Evolutionary conservation across 2,329 filamentous ascomycete species (phyloP), one percentile per base, ranked within the genome.

Genomic region (Sporothrix schenckii): DNA sequence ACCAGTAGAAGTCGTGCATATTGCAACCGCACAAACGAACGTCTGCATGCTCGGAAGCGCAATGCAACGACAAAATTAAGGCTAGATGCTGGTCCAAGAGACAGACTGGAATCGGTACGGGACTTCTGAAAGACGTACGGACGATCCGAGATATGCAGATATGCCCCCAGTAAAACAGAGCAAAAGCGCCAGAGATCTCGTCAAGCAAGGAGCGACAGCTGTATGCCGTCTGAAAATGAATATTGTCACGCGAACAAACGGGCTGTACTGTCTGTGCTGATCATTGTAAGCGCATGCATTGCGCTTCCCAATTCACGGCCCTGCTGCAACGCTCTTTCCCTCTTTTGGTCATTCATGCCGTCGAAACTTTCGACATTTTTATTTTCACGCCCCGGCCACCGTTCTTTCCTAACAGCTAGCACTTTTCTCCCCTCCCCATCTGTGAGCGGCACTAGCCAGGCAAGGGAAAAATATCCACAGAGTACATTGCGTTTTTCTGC

Each of bases 381-480:
- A 14, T 50, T 49, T 21, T 34, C 61, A 65, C 61, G 61, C 47
- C 61, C 41, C 61, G 60, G 16, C 19, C 61, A 27, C 44, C 60
- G 44, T 27, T 65, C 24, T 41, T 49, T 49, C 21, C 13, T 65
- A 30, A 13, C n/a, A 24, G 11, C 16, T 66, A 50, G 44, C 27
- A 14, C 13, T 24, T 11, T 66, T 39, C 21, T 53, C 47, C 27
- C 27, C 63, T 53, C 30, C 49, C 49, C 49, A 5, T 49, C 13
- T 9, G 27, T 39, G n/a, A 47, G n/a, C 41, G 21, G 4, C 19
- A 21, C n/a, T 39, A 13, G 16, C 54, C 19, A 16, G 27, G 27
- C 27, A n/a, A 27, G 14, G 34, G 34, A 34, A 50, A 21, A 41
- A 66, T 44, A n/a, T 30, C 61, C 11, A 44, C 11, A 1, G 41